These are phyloP conservation scores for Basidiobolus heterosporus DNA, from an alignment of 371 early-diverging fungal species.

Conservation along the genomic window DNA sequence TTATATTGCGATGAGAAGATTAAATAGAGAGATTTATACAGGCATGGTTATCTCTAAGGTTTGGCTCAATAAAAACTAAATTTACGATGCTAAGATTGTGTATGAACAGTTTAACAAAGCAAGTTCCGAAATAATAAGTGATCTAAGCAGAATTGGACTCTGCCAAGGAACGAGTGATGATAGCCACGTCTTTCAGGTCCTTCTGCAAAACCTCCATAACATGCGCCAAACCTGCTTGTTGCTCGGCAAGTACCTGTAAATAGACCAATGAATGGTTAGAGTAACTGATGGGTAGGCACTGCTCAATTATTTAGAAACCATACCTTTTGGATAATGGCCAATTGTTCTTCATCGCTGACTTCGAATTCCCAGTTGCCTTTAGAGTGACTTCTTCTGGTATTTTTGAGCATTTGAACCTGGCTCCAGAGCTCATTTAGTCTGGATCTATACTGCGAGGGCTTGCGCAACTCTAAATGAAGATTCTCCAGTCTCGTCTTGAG, in stretches of 20 bases:
- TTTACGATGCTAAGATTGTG: too few species aligned
- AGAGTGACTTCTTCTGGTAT: constrained; percentile 33
- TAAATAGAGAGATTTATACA: too few species aligned
- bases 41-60: too few species aligned
- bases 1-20: too few species aligned
- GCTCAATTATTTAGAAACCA: too few species aligned
- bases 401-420: constrained; percentile 55
- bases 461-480: constrained; percentile 47
- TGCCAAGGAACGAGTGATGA: not conserved
- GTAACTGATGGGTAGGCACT: too few species aligned
- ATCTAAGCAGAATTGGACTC: too few species aligned
- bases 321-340: not conserved
- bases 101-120: too few species aligned
- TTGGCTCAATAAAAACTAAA: too few species aligned
- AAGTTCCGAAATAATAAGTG: too few species aligned
- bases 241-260: not conserved
- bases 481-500: constrained; percentile 53
- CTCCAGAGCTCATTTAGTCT: constrained; percentile 68
- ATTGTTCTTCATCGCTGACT: not conserved
- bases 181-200: not conserved
- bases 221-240: not conserved
- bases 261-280: too few species aligned
- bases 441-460: constrained; percentile 64
- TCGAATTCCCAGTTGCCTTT: not conserved
- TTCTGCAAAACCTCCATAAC: not conserved